Evolutionary conservation across 2,329 filamentous ascomycete species (phyloP).

Genomic region (Fusarium sp.): DNA sequence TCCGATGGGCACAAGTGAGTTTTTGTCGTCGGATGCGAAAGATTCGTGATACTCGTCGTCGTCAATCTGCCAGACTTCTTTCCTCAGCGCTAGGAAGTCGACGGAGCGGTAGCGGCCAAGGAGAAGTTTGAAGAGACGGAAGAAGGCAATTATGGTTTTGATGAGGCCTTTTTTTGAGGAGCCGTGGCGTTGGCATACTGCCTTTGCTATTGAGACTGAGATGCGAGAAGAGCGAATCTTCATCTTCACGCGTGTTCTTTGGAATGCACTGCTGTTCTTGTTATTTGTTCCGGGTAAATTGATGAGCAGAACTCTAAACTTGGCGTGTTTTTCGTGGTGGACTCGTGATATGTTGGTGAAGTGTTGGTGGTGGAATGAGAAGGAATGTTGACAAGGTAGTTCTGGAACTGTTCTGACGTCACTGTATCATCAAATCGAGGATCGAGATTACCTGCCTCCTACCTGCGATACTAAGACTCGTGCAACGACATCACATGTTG

Average conservation of each 20-base stretch:
- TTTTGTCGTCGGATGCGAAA: constrained; percentile 47
- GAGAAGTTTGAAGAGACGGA: constrained; percentile 51
- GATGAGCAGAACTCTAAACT: neutral
- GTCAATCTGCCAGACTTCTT: constrained; percentile 50
- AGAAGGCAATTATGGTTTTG: constrained; percentile 50
- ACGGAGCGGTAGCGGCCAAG: constrained; percentile 47
- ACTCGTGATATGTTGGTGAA: neutral
- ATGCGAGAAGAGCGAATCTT: constrained; percentile 57
- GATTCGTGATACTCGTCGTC: constrained; percentile 57
- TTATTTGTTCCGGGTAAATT: neutral
- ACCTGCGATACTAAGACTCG: neutral
- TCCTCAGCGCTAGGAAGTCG: constrained; percentile 49
- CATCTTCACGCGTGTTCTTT: constrained; percentile 37
- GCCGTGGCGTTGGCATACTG: constrained; percentile 59
- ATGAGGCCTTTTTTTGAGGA: constrained; percentile 45
- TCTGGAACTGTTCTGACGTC: constrained; percentile 32
- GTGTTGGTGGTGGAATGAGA: neutral
- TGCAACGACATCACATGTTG: constrained; percentile 1
- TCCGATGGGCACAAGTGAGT: constrained; percentile 67
- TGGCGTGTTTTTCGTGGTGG: constrained; percentile 15
- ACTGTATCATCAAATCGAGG: constrained; percentile 12
- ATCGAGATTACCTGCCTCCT: constrained; percentile 10
- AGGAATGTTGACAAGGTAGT: constrained; percentile 2
- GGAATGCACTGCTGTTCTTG: no score
- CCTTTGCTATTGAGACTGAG: constrained; percentile 69